These are phyloP conservation scores for Tricholomella constricta DNA, from an alignment of 768 basidiomycete species.

Conservation along the genomic window DNA sequence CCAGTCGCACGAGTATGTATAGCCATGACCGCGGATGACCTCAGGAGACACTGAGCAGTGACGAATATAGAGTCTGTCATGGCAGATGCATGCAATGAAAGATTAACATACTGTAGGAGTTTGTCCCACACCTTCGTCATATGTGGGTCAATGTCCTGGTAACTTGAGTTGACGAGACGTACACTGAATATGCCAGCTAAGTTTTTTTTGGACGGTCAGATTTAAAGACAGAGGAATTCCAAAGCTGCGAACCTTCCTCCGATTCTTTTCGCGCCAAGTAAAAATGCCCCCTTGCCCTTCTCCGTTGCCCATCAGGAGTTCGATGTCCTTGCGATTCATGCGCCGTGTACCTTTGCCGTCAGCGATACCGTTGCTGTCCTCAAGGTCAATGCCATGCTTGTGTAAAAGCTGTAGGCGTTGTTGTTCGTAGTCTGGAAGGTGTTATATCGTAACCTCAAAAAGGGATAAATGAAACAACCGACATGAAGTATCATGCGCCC, in stretches of 20 bases:
- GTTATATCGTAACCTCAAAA: slow-evolving; percentile 15
- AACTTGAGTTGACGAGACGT: slow-evolving; percentile 34
- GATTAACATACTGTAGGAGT: slow-evolving; percentile 74
- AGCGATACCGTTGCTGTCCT: slow-evolving; percentile 65
- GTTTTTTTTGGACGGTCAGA: slow-evolving; percentile 20
- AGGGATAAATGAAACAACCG: slow-evolving; percentile 20
- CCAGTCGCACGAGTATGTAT: slow-evolving; percentile 96
- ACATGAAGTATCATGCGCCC: slow-evolving; percentile 97
- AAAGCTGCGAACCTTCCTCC: slow-evolving; percentile 69
- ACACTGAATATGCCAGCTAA: slow-evolving; percentile 89
- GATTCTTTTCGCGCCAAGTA: slow-evolving; percentile 94
- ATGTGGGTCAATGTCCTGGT: slow-evolving; percentile 19
- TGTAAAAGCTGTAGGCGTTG: slow-evolving; percentile 85
- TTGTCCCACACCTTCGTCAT: slow-evolving; percentile 72
- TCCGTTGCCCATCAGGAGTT: slow-evolving; percentile 80
- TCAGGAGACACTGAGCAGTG: slow-evolving; percentile 76
- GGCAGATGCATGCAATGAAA: not conserved
- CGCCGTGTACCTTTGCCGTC: slow-evolving; percentile 76
- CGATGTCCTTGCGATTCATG: slow-evolving; percentile 81
- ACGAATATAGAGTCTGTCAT: not conserved
- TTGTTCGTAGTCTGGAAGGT: slow-evolving; percentile 82
- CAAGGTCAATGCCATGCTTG: slow-evolving; percentile 95
- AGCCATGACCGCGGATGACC: slow-evolving; percentile 89
- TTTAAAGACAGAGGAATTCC: slow-evolving; percentile 22
- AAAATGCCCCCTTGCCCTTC: slow-evolving; percentile 84